Conservation (phyloP, 2,329 filamentous ascomycete species). For the Xenosphaeropsis pyriputrescens region DNA sequence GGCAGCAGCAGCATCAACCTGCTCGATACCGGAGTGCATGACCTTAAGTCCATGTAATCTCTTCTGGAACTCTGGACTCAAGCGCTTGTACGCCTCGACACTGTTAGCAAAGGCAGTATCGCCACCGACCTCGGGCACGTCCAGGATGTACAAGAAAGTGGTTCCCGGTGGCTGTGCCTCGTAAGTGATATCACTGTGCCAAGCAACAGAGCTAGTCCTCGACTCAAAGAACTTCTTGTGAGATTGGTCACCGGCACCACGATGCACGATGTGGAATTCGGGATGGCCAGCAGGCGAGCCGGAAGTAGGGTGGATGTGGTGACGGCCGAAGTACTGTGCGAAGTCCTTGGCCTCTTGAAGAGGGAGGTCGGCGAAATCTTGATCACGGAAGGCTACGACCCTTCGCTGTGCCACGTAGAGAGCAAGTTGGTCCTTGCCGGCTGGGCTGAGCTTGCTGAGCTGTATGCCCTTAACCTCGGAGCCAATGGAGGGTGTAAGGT, state of each 20-base stretch:
- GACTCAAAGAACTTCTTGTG: conserved; percentile 48
- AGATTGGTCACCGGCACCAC: conserved; percentile 48
- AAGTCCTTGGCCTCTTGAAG: conserved; percentile 56
- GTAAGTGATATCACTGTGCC: conserved; percentile 83
- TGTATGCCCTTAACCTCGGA: conserved; percentile 59
- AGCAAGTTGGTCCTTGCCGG: conserved; percentile 65
- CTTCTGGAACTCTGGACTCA: conserved; percentile 67
- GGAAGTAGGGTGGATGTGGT: conserved; percentile 70
- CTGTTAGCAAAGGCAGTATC: conserved; percentile 76
- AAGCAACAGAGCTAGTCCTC: conserved; percentile 68
- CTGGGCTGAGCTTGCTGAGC: conserved; percentile 49
- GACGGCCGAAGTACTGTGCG: conserved; percentile 64
- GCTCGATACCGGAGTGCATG: conserved; percentile 70
- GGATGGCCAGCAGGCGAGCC: conserved; percentile 61
- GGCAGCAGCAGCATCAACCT: conserved; percentile 54
- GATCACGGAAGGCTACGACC: conserved; percentile 63
- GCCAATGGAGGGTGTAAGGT: conserved; percentile 62
- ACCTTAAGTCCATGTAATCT: conserved; percentile 69
- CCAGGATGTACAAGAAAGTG: conserved; percentile 79
- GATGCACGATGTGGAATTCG: conserved; percentile 66
- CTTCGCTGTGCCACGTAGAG: conserved; percentile 63
- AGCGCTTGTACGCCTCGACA: conserved; percentile 65
- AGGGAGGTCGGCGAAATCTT: conserved; percentile 56
- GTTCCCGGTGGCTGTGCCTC: conserved; percentile 81
- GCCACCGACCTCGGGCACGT: conserved; percentile 64